Percentiles rank a stretch among this genome's conserved stretches.
Conservation (phyloP, 495 filamentous ascomycete species). For the Lophium mytilinum region DNA sequence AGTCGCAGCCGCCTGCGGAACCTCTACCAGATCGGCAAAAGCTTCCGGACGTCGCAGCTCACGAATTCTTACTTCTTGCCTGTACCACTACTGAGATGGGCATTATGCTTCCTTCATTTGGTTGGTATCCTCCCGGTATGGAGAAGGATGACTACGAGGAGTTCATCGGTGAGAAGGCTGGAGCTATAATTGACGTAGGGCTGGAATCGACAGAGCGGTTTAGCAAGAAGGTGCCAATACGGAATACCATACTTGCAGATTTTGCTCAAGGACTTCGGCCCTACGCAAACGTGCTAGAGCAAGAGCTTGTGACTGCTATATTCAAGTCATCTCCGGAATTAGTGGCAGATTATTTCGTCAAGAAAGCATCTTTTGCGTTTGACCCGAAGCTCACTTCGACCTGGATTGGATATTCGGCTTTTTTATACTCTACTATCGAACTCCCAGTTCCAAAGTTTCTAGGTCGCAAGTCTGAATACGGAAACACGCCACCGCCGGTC, state of each 20-base stretch:
- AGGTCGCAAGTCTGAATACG: slow-evolving; percentile 41
- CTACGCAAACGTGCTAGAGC: slow-evolving; percentile 71
- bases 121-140: slow-evolving; percentile 64
- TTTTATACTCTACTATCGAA: slow-evolving; percentile 70
- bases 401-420: slow-evolving; percentile 88
- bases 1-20: slow-evolving; percentile 34
- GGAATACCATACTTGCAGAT: slow-evolving; percentile 64
- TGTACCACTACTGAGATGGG: slow-evolving; percentile 65
- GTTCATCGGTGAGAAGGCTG: slow-evolving; percentile 28
- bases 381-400: slow-evolving; percentile 86
- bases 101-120: slow-evolving; percentile 56
- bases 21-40: slow-evolving; percentile 33
- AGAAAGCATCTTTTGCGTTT: slow-evolving; percentile 70
- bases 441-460: slow-evolving; percentile 64
- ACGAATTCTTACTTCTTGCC: slow-evolving; percentile 62
- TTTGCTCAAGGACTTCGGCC: slow-evolving; percentile 76
- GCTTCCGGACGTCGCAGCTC: slow-evolving; percentile 50
- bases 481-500: slow-evolving; percentile 60
- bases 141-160: slow-evolving; percentile 37
- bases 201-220: slow-evolving; percentile 51
- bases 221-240: slow-evolving; percentile 52
- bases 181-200: slow-evolving; percentile 47
- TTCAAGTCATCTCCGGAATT: slow-evolving; percentile 78
- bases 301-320: slow-evolving; percentile 68
- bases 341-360: slow-evolving; percentile 73